A percentile compares a stretch with the other conserved stretches of the same genome.
phyloP scores from a whole-genome alignment of 345 rosid genomes.

The Hibiscus tridactylites region DNA sequence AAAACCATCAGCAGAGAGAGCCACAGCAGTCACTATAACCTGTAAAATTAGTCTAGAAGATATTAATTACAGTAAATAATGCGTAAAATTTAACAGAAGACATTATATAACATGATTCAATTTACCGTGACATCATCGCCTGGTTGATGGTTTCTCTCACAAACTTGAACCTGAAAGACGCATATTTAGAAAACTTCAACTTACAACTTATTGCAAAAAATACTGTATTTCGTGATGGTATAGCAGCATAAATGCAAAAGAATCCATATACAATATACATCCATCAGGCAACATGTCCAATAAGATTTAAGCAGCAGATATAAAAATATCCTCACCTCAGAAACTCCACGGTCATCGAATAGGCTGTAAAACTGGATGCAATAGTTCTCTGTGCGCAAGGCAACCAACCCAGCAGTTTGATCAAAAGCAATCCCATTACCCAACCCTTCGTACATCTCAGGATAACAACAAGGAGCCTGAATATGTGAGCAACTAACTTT shows the following conservation, averaged over 20 bases:
- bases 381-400: slow-evolving; percentile 68
- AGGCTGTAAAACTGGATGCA: slow-evolving; percentile 81
- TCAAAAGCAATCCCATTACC: slow-evolving; percentile 56
- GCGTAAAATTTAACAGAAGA: background rate
- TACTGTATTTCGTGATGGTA: background rate
- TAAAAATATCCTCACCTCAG: slow-evolving; percentile 50
- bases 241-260: background rate
- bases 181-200: slow-evolving; percentile 12
- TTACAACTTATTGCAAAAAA: slow-evolving; percentile 2
- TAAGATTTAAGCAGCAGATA: background rate
- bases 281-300: background rate
- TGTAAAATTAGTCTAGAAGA: slow-evolving; percentile 22
- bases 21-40: slow-evolving; percentile 73
- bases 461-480: slow-evolving; percentile 72
- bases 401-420: slow-evolving; percentile 60
- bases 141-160: slow-evolving; percentile 97
- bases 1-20: slow-evolving; percentile 74
- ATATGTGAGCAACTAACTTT: background rate
- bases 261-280: background rate
- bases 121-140: slow-evolving; percentile 82
- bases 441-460: slow-evolving; percentile 38
- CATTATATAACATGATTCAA: slow-evolving; percentile 3
- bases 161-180: slow-evolving; percentile 68
- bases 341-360: slow-evolving; percentile 66
- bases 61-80: slow-evolving; percentile 2